Percentiles rank a stretch among this genome's conserved stretches.
phyloP scores from a whole-genome alignment of 139 green algal genomes.

The Coelastrella sp. region DNA sequence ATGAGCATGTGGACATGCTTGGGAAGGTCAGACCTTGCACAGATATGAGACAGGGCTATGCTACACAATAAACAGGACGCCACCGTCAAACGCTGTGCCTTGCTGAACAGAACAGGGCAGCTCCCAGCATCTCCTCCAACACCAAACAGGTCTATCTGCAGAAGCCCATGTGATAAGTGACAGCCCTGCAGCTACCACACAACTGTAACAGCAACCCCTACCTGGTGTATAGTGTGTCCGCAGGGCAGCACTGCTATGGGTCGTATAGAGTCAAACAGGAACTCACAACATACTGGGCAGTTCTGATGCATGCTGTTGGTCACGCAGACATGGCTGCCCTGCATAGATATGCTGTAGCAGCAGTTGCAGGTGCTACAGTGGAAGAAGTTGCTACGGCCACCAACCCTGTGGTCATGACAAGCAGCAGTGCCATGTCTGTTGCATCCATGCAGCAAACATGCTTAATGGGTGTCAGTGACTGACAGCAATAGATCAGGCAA shows the following conservation, averaged over 20 bases:
- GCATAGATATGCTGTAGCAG: constrained; percentile 85
- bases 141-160: neutral
- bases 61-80: too few relatives aligned
- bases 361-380: constrained; percentile 92
- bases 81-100: too few relatives aligned
- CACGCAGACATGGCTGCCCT: constrained; percentile 89
- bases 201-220: neutral
- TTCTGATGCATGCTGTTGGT: constrained; percentile 87
- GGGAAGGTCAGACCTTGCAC: too few relatives aligned
- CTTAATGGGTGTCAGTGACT: too few relatives aligned
- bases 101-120: too few relatives aligned
- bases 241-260: constrained; percentile 90
- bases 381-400: constrained; percentile 92
- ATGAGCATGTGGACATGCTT: too few relatives aligned
- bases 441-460: too few relatives aligned
- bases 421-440: too few relatives aligned
- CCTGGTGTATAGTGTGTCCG: constrained; percentile 93
- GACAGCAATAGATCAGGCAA: too few relatives aligned
- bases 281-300: constrained; percentile 89
- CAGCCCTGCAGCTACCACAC: neutral
- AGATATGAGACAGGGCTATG: too few relatives aligned
- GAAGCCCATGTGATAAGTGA: neutral
- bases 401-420: constrained; percentile 76
- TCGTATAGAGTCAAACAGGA: constrained; percentile 91
- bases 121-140: too few relatives aligned